A percentile compares a stretch with the other conserved stretches of the same genome.
Evolutionary conservation across 2,329 filamentous ascomycete genomes (phyloP).

Genomic region (Dichotomopilus funicola): DNA sequence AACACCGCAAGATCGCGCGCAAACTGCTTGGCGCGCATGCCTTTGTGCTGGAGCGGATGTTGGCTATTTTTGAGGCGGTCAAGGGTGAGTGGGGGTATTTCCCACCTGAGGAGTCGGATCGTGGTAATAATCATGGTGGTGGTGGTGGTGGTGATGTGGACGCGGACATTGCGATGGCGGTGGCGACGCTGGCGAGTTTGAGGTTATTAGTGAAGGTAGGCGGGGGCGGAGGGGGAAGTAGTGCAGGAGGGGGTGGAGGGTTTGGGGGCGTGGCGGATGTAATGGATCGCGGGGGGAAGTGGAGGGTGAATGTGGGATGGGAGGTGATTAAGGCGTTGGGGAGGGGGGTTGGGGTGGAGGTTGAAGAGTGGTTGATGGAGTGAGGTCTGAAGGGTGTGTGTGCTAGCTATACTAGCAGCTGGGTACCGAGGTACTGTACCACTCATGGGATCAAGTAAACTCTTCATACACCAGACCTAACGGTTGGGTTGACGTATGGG

Average conservation of each 20-base stretch:
- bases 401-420: too few species aligned
- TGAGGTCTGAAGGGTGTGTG: constrained; percentile 28
- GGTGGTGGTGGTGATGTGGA: constrained; percentile 26
- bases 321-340: constrained; percentile 66
- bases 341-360: constrained; percentile 67
- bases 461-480: too few species aligned
- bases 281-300: constrained; percentile 64
- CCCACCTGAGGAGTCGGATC: constrained; percentile 11
- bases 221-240: constrained; percentile 24
- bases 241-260: constrained; percentile 28
- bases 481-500: too few species aligned
- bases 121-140: constrained; percentile 26
- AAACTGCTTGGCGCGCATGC: constrained; percentile 71
- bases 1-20: constrained; percentile 66
- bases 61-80: constrained; percentile 69
- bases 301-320: constrained; percentile 74
- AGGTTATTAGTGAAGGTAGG: constrained; percentile 62
- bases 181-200: constrained; percentile 68
- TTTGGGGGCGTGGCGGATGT: constrained; percentile 40
- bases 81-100: constrained; percentile 43
- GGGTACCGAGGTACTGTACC: too few species aligned
- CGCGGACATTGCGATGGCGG: constrained; percentile 54
- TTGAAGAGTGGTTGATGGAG: constrained; percentile 70
- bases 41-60: constrained; percentile 70
- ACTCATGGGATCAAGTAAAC: too few species aligned